A percentile compares a stretch with the other conserved stretches of the same genome.
Conservation (phyloP, 2,329 filamentous ascomycete species). For the Lomentospora prolificans region DNA sequence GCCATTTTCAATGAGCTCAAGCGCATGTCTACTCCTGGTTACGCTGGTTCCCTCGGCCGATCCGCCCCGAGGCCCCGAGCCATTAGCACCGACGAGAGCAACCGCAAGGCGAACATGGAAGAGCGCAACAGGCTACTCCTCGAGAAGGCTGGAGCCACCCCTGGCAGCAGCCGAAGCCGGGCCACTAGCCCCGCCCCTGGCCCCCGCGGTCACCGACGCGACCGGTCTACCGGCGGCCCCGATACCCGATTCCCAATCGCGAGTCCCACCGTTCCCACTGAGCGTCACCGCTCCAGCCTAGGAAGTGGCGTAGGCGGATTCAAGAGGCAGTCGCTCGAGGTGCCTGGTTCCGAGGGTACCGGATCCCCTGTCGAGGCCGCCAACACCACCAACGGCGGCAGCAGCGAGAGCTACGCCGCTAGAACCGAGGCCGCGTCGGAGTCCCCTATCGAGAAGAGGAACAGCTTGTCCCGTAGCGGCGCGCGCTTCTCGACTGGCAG, state of each 20-base stretch:
- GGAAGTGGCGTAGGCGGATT: slow-evolving; percentile 34
- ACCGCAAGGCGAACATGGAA: slow-evolving; percentile 87
- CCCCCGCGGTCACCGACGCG: slow-evolving; percentile 57
- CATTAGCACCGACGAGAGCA: slow-evolving; percentile 91
- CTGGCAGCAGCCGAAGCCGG: slow-evolving; percentile 67
- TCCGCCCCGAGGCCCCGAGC: slow-evolving; percentile 62
- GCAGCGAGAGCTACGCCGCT: slow-evolving; percentile 11
- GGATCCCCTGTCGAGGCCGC: slow-evolving; percentile 18
- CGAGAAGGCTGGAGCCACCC: slow-evolving; percentile 50
- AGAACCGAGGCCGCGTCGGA: slow-evolving; percentile 6
- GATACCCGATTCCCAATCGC: slow-evolving; percentile 82
- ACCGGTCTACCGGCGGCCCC: slow-evolving; percentile 64
- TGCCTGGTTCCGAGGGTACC: slow-evolving; percentile 47
- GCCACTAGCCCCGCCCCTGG: slow-evolving; percentile 53
- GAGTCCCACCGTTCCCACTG: slow-evolving; percentile 45
- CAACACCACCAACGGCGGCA: slow-evolving; percentile 12
- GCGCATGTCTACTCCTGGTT: slow-evolving; percentile 65
- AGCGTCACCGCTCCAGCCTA: slow-evolving; percentile 39
- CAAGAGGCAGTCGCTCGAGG: slow-evolving; percentile 67
- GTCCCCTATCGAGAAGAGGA: slow-evolving; percentile 46
- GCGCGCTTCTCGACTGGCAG: slow-evolving; percentile 41
- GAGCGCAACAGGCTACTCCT: slow-evolving; percentile 79
- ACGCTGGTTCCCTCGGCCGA: slow-evolving; percentile 45
- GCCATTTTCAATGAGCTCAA: slow-evolving; percentile 94
- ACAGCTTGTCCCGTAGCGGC: slow-evolving; percentile 48